Evolutionary conservation across 2,329 filamentous ascomycete genomes (phyloP).

Genomic region (Ceratocystis lukuohia): DNA sequence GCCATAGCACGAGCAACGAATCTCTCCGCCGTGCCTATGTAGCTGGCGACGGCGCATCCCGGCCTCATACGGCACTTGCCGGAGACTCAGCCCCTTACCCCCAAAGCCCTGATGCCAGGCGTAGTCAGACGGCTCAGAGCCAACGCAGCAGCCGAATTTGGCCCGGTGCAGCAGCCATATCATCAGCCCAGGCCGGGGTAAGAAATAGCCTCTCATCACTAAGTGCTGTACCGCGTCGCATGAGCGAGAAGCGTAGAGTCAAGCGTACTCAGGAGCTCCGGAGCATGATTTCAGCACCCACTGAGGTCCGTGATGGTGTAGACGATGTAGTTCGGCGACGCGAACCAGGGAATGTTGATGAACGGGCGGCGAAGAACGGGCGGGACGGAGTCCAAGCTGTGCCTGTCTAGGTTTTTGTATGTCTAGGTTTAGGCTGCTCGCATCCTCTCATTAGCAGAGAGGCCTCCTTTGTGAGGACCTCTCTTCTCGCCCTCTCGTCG

Average conservation of each 20-base stretch:
- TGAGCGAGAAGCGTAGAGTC: constrained; percentile 46
- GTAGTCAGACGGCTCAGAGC: constrained; percentile 15
- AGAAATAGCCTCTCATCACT: constrained; percentile 23
- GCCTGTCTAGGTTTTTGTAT: neutral
- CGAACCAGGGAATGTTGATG: neutral
- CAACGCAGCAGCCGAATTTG: constrained; percentile 13
- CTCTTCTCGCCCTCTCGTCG: neutral
- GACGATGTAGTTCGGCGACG: constrained; percentile 41
- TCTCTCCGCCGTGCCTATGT: constrained; percentile 27
- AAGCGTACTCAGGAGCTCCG: constrained; percentile 46
- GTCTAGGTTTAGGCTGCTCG: neutral
- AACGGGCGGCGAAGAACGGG: constrained; percentile 25
- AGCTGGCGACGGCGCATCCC: constrained; percentile 20
- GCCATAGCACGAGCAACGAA: constrained; percentile 36
- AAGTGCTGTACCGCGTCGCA: constrained; percentile 38
- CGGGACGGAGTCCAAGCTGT: neutral
- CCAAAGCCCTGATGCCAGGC: constrained; percentile 16
- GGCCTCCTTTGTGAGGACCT: neutral
- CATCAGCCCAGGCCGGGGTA: constrained; percentile 16
- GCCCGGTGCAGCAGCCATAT: constrained; percentile 4
- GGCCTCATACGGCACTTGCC: constrained; percentile 27
- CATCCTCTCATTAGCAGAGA: neutral
- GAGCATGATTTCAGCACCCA: constrained; percentile 46
- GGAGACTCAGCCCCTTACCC: neutral
- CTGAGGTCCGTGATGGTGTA: constrained; percentile 44